Evolutionary conservation across 306 rosid genomes (phyloP).

Genomic region (Trifolium pratense): DNA sequence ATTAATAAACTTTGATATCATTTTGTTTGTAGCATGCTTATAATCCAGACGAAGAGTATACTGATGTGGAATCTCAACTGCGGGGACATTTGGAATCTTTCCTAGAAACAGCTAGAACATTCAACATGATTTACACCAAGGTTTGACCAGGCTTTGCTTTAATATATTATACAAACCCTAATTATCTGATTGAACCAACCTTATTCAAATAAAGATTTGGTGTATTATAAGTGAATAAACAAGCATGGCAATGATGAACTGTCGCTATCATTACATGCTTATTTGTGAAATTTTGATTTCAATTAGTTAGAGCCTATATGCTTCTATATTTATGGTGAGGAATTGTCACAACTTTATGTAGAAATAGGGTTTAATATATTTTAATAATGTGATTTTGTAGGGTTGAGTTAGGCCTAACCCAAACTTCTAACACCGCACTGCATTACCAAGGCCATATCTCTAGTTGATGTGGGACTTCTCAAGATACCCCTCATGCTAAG

Average conservation of each 20-base stretch:
- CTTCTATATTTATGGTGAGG: conserved; percentile 9
- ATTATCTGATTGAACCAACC: conserved; percentile 25
- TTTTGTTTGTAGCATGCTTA: conserved; percentile 71
- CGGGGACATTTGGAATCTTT: conserved; percentile 87
- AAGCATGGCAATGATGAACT: conserved; percentile 14
- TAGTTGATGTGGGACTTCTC: neutral
- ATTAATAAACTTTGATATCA: conserved; percentile 4
- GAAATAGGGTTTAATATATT: too few species aligned
- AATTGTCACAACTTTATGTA: neutral
- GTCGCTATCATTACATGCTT: neutral
- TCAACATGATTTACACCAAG: conserved; percentile 90
- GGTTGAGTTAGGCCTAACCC: too few species aligned
- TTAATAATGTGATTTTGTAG: too few species aligned
- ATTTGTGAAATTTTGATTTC: conserved; percentile 6
- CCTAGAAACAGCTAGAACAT: conserved; percentile 92
- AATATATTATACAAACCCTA: neutral
- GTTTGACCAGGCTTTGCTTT: conserved; percentile 44
- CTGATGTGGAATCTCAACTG: conserved; percentile 83
- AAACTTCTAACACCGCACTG: neutral
- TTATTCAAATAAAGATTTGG: conserved; percentile 10
- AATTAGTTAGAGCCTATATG: conserved; percentile 1
- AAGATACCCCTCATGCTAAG: neutral
- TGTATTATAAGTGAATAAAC: conserved; percentile 17
- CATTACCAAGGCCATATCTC: neutral
- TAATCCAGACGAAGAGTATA: conserved; percentile 91